Conservation (phyloP, 352 stramenopile species). For the Globisporangium paddicum region DNA sequence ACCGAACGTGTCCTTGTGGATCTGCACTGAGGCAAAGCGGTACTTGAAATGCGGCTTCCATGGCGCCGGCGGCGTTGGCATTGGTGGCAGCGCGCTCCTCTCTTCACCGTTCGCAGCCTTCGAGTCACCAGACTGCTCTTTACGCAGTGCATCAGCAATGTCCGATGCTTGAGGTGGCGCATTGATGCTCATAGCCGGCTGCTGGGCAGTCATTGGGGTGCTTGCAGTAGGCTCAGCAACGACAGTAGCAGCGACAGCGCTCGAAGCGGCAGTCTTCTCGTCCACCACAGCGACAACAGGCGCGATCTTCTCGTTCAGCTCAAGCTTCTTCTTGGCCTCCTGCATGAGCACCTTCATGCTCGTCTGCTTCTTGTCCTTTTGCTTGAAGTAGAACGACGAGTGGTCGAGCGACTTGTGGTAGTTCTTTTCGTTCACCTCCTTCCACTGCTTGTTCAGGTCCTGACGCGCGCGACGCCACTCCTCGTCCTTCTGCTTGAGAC, state of each 20-base stretch:
- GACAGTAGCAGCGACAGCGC: slow-evolving; percentile 18
- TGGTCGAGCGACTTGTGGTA: slow-evolving; percentile 99
- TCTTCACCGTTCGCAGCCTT: background rate
- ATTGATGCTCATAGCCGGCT: slow-evolving; percentile 19
- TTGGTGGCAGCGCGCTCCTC: background rate
- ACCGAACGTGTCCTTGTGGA: slow-evolving; percentile 82
- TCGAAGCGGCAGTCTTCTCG: background rate
- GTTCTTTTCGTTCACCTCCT: slow-evolving; percentile 97
- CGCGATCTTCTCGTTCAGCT: slow-evolving; percentile 45
- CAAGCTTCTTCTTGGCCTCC: slow-evolving; percentile 82
- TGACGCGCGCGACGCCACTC: slow-evolving; percentile 94
- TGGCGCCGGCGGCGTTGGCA: slow-evolving; percentile 4
- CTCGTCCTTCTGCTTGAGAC: slow-evolving; percentile 97
- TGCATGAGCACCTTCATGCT: slow-evolving; percentile 93
- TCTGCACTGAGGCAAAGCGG: slow-evolving; percentile 67
- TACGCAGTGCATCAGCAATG: slow-evolving; percentile 61
- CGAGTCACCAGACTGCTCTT: slow-evolving; percentile 30
- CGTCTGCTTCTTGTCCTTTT: slow-evolving; percentile 97
- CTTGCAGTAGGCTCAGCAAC: background rate
- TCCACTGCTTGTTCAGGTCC: slow-evolving; percentile 97
- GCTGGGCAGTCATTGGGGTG: background rate
- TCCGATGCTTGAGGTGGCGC: slow-evolving; percentile 41
- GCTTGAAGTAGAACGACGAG: slow-evolving; percentile 98
- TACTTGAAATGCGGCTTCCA: slow-evolving; percentile 77
- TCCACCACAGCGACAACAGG: slow-evolving; percentile 5